Base-by-base conservation (phyloP, 202 grass and related monocot species). In the Eragrostis tef region DNA sequence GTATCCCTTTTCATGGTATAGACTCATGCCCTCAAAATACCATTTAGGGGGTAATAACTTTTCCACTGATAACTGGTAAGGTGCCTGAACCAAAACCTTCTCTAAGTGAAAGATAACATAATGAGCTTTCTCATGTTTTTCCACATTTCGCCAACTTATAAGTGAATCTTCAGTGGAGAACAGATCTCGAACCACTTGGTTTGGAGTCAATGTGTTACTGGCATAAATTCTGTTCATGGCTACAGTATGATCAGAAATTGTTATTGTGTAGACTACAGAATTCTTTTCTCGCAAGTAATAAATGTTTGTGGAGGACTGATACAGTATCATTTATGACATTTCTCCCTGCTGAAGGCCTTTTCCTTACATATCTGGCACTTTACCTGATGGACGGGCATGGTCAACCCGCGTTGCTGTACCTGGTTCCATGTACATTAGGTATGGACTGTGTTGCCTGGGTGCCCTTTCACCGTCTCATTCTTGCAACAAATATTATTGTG, bases 391-490 rank as follows among this genome's bases (percentile, higher is more conserved):
- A 98, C 2, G 95, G 95, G 11, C 90, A 94, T 17, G 95, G 95
- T 56, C 95, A 98, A 62, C 95, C 95, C 10, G 95, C 95, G 2
- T 79, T 98, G 48, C 78, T 98, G 20, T 98, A 98, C 80, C 90
- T 94, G 26, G 95, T 98, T 83, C 95, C 95, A 5, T 98, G 92
- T 53, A 93, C 92, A 21, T 85, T 98, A 89, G 95, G 92, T 98
- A 70, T 65, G 27, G 36, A 36, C 5, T 0, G 6, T 41, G 15
- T 70, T 75, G 4, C n/a, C 60, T 22, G 44, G 25, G n/a, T 54
- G 13, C 6, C 19, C 16, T 14, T 34, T 77, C 12, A 26, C 62
- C 46, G 22, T 71, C 25, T 65, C 16, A 25, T 70, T 51, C 27
- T 71, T 54, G 6, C 15, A 62, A 24, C 71, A 21, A 16, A 58